Conservation (phyloP, 2,329 filamentous ascomycete genomes). For the Phialemoniopsis sp. region DNA sequence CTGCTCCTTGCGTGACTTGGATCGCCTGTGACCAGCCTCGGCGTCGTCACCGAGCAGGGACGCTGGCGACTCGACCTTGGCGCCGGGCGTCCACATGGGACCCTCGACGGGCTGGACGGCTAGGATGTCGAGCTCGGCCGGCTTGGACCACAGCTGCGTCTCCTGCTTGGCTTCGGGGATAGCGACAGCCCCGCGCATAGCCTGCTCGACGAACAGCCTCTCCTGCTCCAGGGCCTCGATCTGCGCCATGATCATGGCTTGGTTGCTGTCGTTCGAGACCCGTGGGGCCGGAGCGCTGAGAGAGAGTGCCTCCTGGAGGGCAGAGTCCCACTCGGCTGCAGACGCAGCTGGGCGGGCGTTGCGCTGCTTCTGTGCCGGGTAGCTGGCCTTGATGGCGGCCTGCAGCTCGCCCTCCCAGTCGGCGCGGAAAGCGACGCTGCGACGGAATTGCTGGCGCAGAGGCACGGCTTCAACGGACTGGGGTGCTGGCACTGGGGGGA, state of each 20-base stretch:
- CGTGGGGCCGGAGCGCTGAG: constrained; percentile 20
- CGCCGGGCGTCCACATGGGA: too few relatives aligned
- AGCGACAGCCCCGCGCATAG: constrained; percentile 8
- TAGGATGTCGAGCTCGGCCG: background rate
- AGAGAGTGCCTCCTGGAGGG: constrained; percentile 28
- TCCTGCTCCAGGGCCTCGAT: constrained; percentile 26
- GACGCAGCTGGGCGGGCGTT: too few relatives aligned
- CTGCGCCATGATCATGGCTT: constrained; percentile 17
- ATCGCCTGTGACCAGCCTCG: background rate
- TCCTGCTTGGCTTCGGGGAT: constrained; percentile 1
- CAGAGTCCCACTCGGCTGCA: constrained; percentile 26
- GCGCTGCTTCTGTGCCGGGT: constrained; percentile 6
- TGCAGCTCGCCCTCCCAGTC: constrained; percentile 30
- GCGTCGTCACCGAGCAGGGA: background rate
- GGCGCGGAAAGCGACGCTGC: constrained; percentile 14
- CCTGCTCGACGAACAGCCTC: constrained; percentile 17
- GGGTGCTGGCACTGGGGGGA: constrained; percentile 9
- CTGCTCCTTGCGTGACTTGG: constrained; percentile 4
- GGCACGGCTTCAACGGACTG: constrained; percentile 6
- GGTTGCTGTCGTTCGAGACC: too few relatives aligned
- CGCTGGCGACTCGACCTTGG: background rate
- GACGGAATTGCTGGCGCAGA: constrained; percentile 17
- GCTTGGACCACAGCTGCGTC: background rate
- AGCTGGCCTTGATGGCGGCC: constrained; percentile 23
- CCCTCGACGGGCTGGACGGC: too few relatives aligned